These are phyloP conservation scores for Mycena latifolia DNA, from an alignment of 768 basidiomycete genomes.

Conservation along the genomic window DNA sequence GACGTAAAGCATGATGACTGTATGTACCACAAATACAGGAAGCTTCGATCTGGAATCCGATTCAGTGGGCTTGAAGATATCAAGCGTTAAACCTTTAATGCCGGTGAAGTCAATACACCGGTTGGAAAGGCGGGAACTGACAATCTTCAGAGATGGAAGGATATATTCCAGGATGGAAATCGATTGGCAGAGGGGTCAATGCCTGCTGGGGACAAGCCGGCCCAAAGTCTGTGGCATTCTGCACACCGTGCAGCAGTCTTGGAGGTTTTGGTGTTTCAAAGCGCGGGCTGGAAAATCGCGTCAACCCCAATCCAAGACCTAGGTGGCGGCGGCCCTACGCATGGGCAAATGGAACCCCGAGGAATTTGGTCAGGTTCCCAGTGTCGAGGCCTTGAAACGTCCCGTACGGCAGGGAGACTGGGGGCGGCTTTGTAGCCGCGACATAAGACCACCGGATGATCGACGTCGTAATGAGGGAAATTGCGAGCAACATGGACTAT, in stretches of 20 bases:
- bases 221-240: constrained; percentile 15
- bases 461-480: too few relatives aligned
- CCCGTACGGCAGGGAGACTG: constrained; percentile 14
- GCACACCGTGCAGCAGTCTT: background rate
- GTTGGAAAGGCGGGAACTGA: too few relatives aligned
- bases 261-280: constrained; percentile 7
- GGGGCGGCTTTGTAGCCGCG: too few relatives aligned
- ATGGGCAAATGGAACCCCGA: constrained; percentile 14
- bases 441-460: too few relatives aligned
- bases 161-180: too few relatives aligned
- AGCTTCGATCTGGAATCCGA: too few relatives aligned
- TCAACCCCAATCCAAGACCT: too few relatives aligned
- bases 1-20: too few relatives aligned
- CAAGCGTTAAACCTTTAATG: constrained; percentile 17
- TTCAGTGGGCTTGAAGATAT: background rate
- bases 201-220: constrained; percentile 21
- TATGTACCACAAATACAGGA: constrained; percentile 13
- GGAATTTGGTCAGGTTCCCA: constrained; percentile 9
- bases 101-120: too few relatives aligned
- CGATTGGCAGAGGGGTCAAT: background rate
- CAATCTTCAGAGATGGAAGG: too few relatives aligned
- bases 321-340: background rate
- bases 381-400: too few relatives aligned
- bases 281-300: background rate
- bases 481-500: too few relatives aligned